Conservation (phyloP, 1,284 basidiomycete species). For the Pascua sp. region DNA sequence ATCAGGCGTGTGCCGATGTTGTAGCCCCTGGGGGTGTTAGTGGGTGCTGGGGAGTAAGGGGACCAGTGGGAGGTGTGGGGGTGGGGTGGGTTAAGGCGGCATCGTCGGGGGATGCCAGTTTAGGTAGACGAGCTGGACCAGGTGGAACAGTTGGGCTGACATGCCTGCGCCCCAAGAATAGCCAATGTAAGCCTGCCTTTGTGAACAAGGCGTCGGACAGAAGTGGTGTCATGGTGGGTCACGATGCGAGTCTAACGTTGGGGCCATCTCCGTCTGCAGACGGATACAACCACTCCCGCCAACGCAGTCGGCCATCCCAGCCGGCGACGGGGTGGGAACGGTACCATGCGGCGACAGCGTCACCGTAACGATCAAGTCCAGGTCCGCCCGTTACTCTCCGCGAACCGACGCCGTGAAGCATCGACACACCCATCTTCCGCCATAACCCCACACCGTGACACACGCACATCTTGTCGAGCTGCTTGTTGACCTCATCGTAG, state of each 20-base stretch:
- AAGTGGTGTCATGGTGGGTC: too few relatives aligned
- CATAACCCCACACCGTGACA: not conserved
- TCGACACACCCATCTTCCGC: not conserved
- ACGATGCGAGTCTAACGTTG: too few relatives aligned
- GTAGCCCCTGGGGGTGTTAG: slow-evolving; percentile 73
- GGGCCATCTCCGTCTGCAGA: too few relatives aligned
- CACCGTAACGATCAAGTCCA: not conserved
- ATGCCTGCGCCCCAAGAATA: too few relatives aligned
- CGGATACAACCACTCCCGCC: too few relatives aligned
- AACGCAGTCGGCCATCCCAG: not conserved
- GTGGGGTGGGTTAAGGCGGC: not conserved
- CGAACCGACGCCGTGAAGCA: not conserved
- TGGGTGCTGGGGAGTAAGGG: not conserved
- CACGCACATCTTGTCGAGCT: slow-evolving; percentile 61
- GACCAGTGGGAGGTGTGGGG: not conserved
- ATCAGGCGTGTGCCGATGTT: slow-evolving; percentile 95
- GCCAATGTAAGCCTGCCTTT: too few relatives aligned
- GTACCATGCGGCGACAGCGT: too few relatives aligned
- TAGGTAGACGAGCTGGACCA: too few relatives aligned
- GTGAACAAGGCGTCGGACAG: too few relatives aligned
- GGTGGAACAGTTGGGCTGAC: too few relatives aligned
- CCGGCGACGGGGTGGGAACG: too few relatives aligned
- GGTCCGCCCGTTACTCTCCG: not conserved
- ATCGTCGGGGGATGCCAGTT: not conserved
- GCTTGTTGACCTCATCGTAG: slow-evolving; percentile 73